phyloP scores from a whole-genome alignment of 1,139 yeast genomes.

The Nakaseomyces bracarensis region DNA sequence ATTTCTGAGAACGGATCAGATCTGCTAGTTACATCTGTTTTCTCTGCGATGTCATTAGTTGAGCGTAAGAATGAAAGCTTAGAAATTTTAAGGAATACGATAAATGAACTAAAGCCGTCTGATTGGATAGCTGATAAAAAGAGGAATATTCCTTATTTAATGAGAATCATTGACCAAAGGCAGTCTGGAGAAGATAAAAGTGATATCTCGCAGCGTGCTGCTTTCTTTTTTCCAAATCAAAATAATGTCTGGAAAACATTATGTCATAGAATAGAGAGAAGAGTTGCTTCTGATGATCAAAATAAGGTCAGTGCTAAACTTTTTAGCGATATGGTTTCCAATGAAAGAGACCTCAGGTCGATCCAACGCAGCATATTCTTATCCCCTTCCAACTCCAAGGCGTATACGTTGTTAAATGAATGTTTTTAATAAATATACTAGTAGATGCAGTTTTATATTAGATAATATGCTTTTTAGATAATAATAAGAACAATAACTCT shows the following conservation, averaged over 20 bases:
- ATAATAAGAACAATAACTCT: too few species aligned
- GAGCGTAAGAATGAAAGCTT: conserved; percentile 46
- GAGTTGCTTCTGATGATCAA: conserved; percentile 39
- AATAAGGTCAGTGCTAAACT: conserved; percentile 43
- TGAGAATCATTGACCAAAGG: conserved; percentile 43
- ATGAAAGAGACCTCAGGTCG: conserved; percentile 41
- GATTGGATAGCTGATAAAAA: conserved; percentile 45
- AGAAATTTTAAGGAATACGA: conserved; percentile 56
- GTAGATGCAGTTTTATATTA: too few species aligned
- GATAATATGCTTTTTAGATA: too few species aligned
- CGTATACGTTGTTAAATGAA: conserved; percentile 22
- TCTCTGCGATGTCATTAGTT: conserved; percentile 73
- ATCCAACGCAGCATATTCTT: conserved; percentile 53
- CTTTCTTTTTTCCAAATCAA: conserved; percentile 67
- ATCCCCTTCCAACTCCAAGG: conserved; percentile 36
- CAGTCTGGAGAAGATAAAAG: conserved; percentile 21
- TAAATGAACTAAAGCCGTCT: conserved; percentile 43
- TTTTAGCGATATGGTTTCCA: conserved; percentile 45
- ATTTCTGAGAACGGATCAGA: conserved; percentile 60
- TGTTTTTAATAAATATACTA: conserved; percentile 22
- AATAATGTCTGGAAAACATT: conserved; percentile 59
- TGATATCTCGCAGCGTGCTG: conserved; percentile 45
- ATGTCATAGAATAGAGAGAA: conserved; percentile 45
- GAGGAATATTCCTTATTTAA: conserved; percentile 50
- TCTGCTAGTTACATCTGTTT: conserved; percentile 54